Conservation (phyloP, 805 yeast genomes). For the Hanseniaspora valbyensis region DNA sequence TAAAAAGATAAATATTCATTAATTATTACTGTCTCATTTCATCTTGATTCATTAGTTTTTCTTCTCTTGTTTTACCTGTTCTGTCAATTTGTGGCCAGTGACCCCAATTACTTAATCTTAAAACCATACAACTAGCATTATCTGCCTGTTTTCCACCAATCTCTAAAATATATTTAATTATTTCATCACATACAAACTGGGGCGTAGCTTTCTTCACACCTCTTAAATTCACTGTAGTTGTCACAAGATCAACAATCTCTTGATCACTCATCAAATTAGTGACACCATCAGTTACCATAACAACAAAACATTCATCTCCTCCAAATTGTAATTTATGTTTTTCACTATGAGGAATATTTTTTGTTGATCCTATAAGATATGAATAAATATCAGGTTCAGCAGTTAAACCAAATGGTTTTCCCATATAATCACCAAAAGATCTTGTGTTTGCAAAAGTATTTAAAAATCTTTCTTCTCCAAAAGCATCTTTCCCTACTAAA, state of each 20-base stretch:
- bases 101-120: slow-evolving; percentile 85
- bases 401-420: slow-evolving; percentile 71
- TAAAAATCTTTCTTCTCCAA: slow-evolving; percentile 77
- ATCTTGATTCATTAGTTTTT: slow-evolving; percentile 35
- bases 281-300: slow-evolving; percentile 78
- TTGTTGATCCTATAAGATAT: slow-evolving; percentile 52
- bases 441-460: slow-evolving; percentile 82
- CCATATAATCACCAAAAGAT: slow-evolving; percentile 79
- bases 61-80: slow-evolving; percentile 72
- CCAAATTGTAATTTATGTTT: slow-evolving; percentile 40
- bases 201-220: slow-evolving; percentile 72
- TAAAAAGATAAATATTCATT: background rate
- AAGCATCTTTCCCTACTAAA: slow-evolving; percentile 51
- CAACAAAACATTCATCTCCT: slow-evolving; percentile 80
- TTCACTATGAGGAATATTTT: slow-evolving; percentile 32
- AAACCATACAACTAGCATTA: slow-evolving; percentile 83
- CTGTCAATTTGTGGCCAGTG: slow-evolving; percentile 77
- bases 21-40: slow-evolving; percentile 13
- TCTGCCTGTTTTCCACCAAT: slow-evolving; percentile 71
- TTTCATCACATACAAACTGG: slow-evolving; percentile 74
- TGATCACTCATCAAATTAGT: slow-evolving; percentile 74
- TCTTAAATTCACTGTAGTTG: slow-evolving; percentile 45
- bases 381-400: slow-evolving; percentile 86
- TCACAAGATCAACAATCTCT: slow-evolving; percentile 78
- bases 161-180: slow-evolving; percentile 69